Percentiles rank a stretch among this genome's conserved stretches.
Conservation (phyloP, 1,284 basidiomycete genomes). For the Puccinia polysora region DNA sequence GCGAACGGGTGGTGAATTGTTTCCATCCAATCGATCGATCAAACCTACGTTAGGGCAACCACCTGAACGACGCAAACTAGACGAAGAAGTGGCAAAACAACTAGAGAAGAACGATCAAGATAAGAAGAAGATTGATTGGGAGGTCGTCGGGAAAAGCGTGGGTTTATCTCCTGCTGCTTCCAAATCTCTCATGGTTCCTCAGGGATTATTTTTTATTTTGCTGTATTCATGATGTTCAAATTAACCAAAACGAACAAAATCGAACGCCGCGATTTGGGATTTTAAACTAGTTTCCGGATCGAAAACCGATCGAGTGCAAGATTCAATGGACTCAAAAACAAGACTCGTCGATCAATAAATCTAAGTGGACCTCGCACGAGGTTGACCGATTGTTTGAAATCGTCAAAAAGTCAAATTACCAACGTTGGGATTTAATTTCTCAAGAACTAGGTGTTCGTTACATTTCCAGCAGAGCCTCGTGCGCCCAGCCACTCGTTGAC, state of each 20-base stretch:
- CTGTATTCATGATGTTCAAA: not conserved
- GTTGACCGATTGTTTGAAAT: constrained; percentile 38
- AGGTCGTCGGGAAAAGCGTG: not conserved
- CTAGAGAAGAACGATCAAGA: not conserved
- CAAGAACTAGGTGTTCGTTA: constrained; percentile 43
- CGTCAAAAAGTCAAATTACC: constrained; percentile 28
- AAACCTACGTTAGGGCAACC: constrained; percentile 20
- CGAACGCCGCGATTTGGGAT: too few relatives aligned
- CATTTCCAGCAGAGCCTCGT: not conserved
- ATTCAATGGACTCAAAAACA: constrained; percentile 47
- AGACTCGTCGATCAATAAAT: constrained; percentile 44
- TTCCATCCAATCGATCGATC: not conserved
- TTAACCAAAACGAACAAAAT: too few relatives aligned
- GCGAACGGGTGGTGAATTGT: not conserved
- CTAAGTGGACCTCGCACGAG: constrained; percentile 44
- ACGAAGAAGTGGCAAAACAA: constrained; percentile 16
- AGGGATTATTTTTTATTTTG: not conserved
- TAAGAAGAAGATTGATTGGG: not conserved
- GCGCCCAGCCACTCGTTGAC: constrained; percentile 15
- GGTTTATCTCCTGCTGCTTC: not conserved
- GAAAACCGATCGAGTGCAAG: constrained; percentile 45
- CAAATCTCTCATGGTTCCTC: not conserved
- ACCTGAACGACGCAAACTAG: constrained; percentile 25
- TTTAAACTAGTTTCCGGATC: constrained; percentile 46
- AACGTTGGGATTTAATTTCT: constrained; percentile 45